Percentiles rank a stretch among this genome's conserved stretches.
phyloP scores from a whole-genome alignment of 345 rosid species.

The Atalantia buxifolia region DNA sequence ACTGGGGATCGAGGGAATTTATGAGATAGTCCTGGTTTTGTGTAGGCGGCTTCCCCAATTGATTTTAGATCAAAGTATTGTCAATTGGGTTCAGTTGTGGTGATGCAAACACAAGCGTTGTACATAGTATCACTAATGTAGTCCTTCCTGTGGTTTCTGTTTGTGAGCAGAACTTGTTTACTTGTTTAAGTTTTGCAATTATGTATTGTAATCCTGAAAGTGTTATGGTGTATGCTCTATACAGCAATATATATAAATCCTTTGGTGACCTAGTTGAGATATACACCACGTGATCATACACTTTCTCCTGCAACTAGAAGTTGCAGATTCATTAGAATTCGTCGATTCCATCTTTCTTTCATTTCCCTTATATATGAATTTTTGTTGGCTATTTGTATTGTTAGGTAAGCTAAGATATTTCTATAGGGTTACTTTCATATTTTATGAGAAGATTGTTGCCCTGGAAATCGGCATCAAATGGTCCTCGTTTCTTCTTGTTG shows the following conservation, averaged over 20 bases:
- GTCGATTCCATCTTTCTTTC: neutral
- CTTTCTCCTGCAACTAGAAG: no score
- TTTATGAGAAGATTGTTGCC: no score
- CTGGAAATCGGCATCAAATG: no score
- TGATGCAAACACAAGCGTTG: neutral
- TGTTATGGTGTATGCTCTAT: neutral
- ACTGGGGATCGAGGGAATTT: conserved; percentile 60
- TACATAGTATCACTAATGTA: conserved; percentile 6
- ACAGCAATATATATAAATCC: no score
- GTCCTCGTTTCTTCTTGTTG: no score
- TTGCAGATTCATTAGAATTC: neutral
- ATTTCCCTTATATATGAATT: neutral
- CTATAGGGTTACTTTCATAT: no score
- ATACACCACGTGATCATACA: no score
- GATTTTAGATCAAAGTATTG: neutral
- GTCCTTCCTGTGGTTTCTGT: neutral
- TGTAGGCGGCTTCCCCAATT: neutral
- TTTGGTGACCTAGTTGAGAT: no score
- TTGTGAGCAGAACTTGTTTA: neutral
- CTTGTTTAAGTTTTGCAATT: no score
- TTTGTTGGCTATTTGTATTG: neutral
- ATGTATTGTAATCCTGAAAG: neutral
- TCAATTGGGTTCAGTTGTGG: neutral
- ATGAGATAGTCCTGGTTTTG: conserved; percentile 14
- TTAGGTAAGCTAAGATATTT: neutral